A percentile compares a stretch with the other conserved stretches of the same genome.
These are phyloP conservation scores for Podosphaera fusca DNA, from an alignment of 2,329 filamentous ascomycete genomes.

Conservation along the genomic window DNA sequence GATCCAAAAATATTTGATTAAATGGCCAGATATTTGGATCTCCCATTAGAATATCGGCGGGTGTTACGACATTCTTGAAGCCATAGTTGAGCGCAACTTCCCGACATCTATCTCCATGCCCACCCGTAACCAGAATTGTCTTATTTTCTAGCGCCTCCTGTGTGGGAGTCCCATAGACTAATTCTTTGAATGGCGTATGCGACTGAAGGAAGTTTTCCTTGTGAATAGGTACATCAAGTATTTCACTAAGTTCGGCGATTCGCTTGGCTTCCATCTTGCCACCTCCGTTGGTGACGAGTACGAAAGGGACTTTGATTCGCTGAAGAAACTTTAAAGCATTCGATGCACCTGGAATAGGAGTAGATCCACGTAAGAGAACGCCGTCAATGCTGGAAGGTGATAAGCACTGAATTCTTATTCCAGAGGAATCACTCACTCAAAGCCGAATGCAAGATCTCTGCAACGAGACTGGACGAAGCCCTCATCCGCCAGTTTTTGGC, in stretches of 20 bases:
- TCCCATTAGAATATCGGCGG: constrained; percentile 57
- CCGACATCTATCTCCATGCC: constrained; percentile 16
- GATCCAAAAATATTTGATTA: constrained; percentile 36
- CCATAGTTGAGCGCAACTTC: constrained; percentile 48
- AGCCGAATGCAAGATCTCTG: background rate
- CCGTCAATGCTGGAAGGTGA: constrained; percentile 42
- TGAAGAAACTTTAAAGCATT: constrained; percentile 53
- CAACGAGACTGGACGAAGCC: background rate
- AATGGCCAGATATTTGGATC: constrained; percentile 68
- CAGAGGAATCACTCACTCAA: background rate
- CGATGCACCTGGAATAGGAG: constrained; percentile 55
- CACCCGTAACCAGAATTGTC: constrained; percentile 54
- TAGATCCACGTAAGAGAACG: constrained; percentile 67
- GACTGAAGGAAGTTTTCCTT: constrained; percentile 61
- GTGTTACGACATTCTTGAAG: constrained; percentile 62
- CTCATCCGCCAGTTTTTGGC: background rate
- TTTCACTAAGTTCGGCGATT: constrained; percentile 42
- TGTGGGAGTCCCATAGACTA: constrained; percentile 34
- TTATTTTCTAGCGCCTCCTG: constrained; percentile 31
- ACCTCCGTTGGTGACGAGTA: constrained; percentile 87
- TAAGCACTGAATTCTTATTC: background rate
- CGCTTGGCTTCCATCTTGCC: constrained; percentile 60
- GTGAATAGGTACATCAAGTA: constrained; percentile 39
- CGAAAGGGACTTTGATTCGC: constrained; percentile 59
- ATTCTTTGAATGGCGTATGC: constrained; percentile 67